Conservation (phyloP, 768 basidiomycete species). For the Lentinus brumalis region DNA sequence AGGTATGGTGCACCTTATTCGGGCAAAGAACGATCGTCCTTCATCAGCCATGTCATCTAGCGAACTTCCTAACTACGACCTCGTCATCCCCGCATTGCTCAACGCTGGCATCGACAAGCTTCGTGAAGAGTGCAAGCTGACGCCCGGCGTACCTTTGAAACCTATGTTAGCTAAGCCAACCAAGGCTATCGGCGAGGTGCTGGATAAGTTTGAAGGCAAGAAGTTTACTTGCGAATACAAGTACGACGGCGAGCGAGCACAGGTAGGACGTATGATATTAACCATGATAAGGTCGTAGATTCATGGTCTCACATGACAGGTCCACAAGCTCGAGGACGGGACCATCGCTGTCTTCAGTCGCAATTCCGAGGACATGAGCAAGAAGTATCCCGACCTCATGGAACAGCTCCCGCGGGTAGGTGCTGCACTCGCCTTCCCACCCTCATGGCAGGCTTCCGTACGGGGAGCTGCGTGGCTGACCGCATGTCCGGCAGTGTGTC, state of each 20-base stretch:
- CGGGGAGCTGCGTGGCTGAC: not conserved
- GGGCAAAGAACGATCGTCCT: no score
- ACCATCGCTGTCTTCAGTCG: slow-evolving; percentile 90
- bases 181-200: slow-evolving; percentile 96
- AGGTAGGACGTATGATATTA: slow-evolving; percentile 45
- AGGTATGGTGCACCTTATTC: slow-evolving; percentile 54
- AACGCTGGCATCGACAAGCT: slow-evolving; percentile 74
- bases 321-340: slow-evolving; percentile 84
- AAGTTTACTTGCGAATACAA: slow-evolving; percentile 99
- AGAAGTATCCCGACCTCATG: slow-evolving; percentile 98
- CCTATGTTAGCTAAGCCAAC: slow-evolving; percentile 99
- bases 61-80: slow-evolving; percentile 91
- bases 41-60: slow-evolving; percentile 39
- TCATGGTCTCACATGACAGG: slow-evolving; percentile 39
- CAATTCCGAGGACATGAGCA: slow-evolving; percentile 99
- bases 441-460: no score
- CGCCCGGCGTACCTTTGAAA: slow-evolving; percentile 94
- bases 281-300: no score
- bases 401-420: slow-evolving; percentile 85
- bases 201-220: slow-evolving; percentile 95
- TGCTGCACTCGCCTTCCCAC: not conserved
- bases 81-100: slow-evolving; percentile 88
- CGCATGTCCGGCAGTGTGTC: slow-evolving; percentile 64
- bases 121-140: slow-evolving; percentile 79
- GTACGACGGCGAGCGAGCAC: slow-evolving; percentile 97